Base-by-base conservation (phyloP, 176 grass and related monocot species). In the Urochloa ruziziensis region DNA sequence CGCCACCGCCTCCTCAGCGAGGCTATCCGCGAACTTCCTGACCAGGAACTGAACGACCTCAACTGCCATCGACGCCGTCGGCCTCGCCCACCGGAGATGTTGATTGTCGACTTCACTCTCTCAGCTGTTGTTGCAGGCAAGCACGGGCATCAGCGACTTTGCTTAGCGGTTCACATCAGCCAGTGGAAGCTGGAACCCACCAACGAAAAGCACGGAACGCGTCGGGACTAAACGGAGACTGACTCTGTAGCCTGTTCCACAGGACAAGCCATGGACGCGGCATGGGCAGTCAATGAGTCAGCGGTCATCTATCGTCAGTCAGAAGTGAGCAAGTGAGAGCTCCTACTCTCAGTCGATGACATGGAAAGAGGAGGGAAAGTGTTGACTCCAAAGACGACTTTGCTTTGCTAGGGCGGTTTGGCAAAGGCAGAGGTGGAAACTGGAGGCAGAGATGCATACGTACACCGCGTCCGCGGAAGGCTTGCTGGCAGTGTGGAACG, bases 41-140 rank as follows among this genome's bases (percentile, higher is more conserved):
- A 90, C 52, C 4, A 90, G 88, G 29, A 90, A 86, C 65, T 90
- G 84, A 17, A 79, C 72, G 1, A 86, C 84, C 17, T 79, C 84
- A 17, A 86, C 58, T 2, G 84, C 58, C 84, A 90, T 90, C 7
- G 62, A 67, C 21, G 12, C 4, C 25, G 70, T 43, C 14, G 35
- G 27, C 43, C 58, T 84, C 36, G 6, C 17, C 61, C 52, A 17
- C 48, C 61, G 29, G 28, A 58, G n/a, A 43, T 32, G 25, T 19
- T 7, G 69, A 18, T 54, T n/a, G 48, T 14, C 5, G 13, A 59
- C 23, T 44, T 57, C n/a, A n/a, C n/a, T n/a, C n/a, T n/a, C 28
- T 68, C 72, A 44, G 48, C 19, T 13, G 47, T 13, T 84, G 24
- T 19, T 57, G 2, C 58, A 36, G 29, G 15, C 3, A 44, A 46